Base-by-base conservation (phyloP, 805 yeast genomes). In the Saccharomycopsis malanga region DNA sequence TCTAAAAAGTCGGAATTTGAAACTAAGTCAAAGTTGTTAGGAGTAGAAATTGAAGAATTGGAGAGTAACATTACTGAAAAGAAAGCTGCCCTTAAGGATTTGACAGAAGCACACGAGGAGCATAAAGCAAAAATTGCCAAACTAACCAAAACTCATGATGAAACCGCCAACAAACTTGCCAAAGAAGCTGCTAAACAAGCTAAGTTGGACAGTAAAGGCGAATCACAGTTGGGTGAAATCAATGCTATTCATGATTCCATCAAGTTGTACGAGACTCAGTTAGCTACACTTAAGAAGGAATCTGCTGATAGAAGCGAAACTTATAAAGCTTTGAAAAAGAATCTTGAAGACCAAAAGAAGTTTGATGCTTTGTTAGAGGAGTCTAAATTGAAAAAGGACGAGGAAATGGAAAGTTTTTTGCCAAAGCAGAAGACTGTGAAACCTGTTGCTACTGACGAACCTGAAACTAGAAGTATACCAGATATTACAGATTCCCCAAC, bases 261-360 rank as follows among this genome's bases (percentile, higher is more conserved):
- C 29, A 20, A 21, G 6, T 15, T 34, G 10, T 51, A 48, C 37
- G 48, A 51, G 24, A 24, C 21, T 23, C 46, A 48, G 35, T 45
- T 51, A 18, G 29, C 30, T 9, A 25, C 34, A 4, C 45, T 51
- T 45, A 44, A 48, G 21, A 36, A 35, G 3, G 54, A 51, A 22
- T 34, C 49, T 12, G 34, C 14, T 12, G 25, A 37, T 29, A 22
- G 53, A 21, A 25, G 34, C 5, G 45, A 21, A 9, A 25, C 22
- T 20, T 48, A 30, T 38, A 48, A 45, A 10, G 23, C 24, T 6
- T 51, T 51, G 48, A 18, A 34, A 23, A 27, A 37, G 12, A 51
- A 40, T 29, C 39, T 51, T 30, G 39, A 29, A 12, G 39, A 42
- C 10, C 54, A 51, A 55, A 40, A 48, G 30, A 41, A 47, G n/a